Evolutionary conservation across 331 rosid species (phyloP).

Genomic region (Cydonia oblonga): DNA sequence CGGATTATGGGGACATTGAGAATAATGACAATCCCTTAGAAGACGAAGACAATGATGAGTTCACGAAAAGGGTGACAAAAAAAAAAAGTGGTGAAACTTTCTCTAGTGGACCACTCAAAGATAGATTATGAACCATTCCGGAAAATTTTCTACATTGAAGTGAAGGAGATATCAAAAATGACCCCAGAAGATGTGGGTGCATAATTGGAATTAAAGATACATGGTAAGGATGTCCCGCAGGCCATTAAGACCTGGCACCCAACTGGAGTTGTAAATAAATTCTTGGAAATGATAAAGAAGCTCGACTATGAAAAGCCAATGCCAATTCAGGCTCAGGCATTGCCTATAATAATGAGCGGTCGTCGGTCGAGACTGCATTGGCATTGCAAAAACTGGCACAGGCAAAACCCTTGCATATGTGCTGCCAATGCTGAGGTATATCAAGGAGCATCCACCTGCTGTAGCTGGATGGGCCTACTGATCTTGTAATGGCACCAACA

Average conservation of each 20-base stretch:
- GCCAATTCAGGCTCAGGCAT: conserved; percentile 87
- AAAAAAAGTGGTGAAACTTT: conserved; percentile 89
- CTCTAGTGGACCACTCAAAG: conserved; percentile 90
- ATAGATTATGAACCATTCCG: conserved; percentile 67
- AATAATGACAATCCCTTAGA: conserved; percentile 43
- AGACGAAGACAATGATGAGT: conserved; percentile 91
- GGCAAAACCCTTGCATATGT: conserved; percentile 95
- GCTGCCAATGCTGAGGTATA: conserved; percentile 93
- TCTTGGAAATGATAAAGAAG: conserved; percentile 71
- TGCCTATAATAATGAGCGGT: conserved; percentile 84
- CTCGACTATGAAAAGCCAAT: conserved; percentile 68
- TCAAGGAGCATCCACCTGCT: conserved; percentile 88
- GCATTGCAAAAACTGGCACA: conserved; percentile 85
- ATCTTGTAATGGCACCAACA: conserved; percentile 91
- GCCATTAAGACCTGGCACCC: conserved; percentile 83
- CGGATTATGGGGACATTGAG: conserved; percentile 69
- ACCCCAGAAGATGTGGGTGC: conserved; percentile 53
- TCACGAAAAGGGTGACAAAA: conserved; percentile 92
- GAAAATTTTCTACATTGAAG: conserved; percentile 68
- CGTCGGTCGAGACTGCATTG: conserved; percentile 94
- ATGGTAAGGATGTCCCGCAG: conserved; percentile 93
- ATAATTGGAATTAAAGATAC: conserved; percentile 79
- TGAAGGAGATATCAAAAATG: conserved; percentile 61
- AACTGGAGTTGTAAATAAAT: conserved; percentile 80
- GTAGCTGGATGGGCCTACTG: conserved; percentile 91